Base-by-base conservation (phyloP, 805 yeast genomes). In the Yamadazyma philogaea region DNA sequence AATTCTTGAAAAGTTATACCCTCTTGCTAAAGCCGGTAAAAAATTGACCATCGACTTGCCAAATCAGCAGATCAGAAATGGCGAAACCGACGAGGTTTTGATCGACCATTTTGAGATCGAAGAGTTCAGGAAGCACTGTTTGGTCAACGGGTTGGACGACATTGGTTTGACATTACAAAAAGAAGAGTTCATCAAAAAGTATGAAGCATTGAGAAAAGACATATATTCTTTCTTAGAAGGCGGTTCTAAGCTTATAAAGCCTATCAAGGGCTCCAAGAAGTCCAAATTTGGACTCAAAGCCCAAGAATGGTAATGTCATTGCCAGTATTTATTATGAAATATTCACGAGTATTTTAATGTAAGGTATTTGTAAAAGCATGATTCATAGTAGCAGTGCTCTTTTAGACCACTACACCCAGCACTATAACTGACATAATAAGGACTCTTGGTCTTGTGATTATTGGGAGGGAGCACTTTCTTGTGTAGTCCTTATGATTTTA, bases 111-210 rank as follows among this genome's bases (percentile, higher is more conserved):
- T 93, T 54, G 96, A 87, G 4, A 79, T 93, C 48, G 98, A 90
- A 64, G 77, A 71, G 26, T 93, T 90, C 77, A 84, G 97, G 76
- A 89, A 90, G 69, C 96, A 91, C 66, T 93, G 98, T 63, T 75
- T 93, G 55, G 72, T 91, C 43, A 88, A 93, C 52, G 99, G 99
- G 50, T 81, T 93, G 48, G 99, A 93, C 64, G 99, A 93, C 63
- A 93, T 93, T 66, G 97, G 97, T 33, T 78, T 93, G 58, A 93
- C 99, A 39, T 70, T 93, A 56, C 91, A 89, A 66, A 88, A 89
- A 68, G 96, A 87, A 68, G 79, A 79, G 41, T 80, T 56, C 64
- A 93, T 93, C 54, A 44, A 63, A 40, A 74, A 79, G 54, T 93
- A 81, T 58, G 99, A 93, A 72, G 78, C 68, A 17, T 66, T 69